These are phyloP conservation scores for Fragilariopsis cylindrus DNA, from an alignment of 108 stramenopile species.

Conservation along the genomic window DNA sequence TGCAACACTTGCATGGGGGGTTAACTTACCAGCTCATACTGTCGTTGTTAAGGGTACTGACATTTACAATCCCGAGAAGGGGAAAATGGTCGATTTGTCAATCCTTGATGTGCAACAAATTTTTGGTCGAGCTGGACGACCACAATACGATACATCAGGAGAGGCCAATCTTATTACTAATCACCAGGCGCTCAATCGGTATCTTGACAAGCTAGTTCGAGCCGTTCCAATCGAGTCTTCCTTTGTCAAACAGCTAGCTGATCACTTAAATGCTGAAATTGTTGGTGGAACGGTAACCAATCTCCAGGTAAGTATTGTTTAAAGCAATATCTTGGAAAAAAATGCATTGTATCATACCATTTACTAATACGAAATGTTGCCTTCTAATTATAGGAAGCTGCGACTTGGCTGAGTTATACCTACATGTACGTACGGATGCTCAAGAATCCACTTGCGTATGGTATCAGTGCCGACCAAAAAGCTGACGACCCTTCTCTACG, in stretches of 20 bases:
- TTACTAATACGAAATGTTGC: constrained; percentile 22
- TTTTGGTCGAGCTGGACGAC: constrained; percentile 97
- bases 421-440: constrained; percentile 96
- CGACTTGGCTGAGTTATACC: constrained; percentile 95
- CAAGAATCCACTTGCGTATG: constrained; percentile 94
- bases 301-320: not conserved
- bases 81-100: constrained; percentile 90
- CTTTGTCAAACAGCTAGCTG: constrained; percentile 94
- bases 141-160: constrained; percentile 92
- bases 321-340: not conserved
- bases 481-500: constrained; percentile 78
- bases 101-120: constrained; percentile 99
- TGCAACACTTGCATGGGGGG: constrained; percentile 97
- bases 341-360: too few species aligned
- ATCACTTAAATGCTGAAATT: constrained; percentile 98
- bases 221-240: constrained; percentile 94
- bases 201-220: constrained; percentile 92
- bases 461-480: constrained; percentile 77
- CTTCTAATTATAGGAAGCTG: constrained; percentile 65
- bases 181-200: constrained; percentile 85
- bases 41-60: constrained; percentile 99
- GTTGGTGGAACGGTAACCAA: constrained; percentile 96
- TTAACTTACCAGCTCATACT: constrained; percentile 95
- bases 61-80: constrained; percentile 98
- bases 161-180: constrained; percentile 97